Percentiles rank a stretch among this genome's conserved stretches.
Conservation (phyloP, 768 basidiomycete genomes). For the Ephemerocybe angulata region DNA sequence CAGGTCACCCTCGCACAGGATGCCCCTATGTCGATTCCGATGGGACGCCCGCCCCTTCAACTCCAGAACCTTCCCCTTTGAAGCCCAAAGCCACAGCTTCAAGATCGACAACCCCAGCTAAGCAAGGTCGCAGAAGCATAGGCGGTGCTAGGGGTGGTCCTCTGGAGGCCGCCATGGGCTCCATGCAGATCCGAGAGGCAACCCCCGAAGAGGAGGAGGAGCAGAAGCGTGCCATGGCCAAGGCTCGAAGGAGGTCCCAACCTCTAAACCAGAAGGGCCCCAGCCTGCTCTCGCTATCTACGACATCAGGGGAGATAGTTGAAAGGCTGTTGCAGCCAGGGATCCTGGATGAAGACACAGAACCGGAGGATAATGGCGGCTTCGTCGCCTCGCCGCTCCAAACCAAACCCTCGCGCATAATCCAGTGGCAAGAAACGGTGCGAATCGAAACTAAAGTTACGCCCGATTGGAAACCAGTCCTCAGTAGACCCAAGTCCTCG, state of each 20-base stretch:
- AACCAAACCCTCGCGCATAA: constrained; percentile 26
- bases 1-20: constrained; percentile 61
- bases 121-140: too few relatives aligned
- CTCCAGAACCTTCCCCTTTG: background rate
- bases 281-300: constrained; percentile 49
- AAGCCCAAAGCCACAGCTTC: background rate
- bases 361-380: constrained; percentile 22
- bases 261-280: constrained; percentile 26
- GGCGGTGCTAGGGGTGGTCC: too few relatives aligned
- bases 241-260: constrained; percentile 28
- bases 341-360: constrained; percentile 30
- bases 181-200: constrained; percentile 38
- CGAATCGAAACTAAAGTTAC: constrained; percentile 6
- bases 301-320: constrained; percentile 45
- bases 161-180: constrained; percentile 34
- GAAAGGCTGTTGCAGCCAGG: constrained; percentile 43
- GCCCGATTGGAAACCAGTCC: constrained; percentile 17
- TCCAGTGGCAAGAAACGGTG: constrained; percentile 32
- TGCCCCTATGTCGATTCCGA: constrained; percentile 39
- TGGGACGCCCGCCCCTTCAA: constrained; percentile 23
- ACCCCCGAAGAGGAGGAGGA: constrained; percentile 23
- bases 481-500: constrained; percentile 17
- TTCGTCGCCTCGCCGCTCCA: constrained; percentile 17
- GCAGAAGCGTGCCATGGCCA: constrained; percentile 29
- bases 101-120: background rate